phyloP scores from a whole-genome alignment of 768 basidiomycete species.

The Auricularia cornea region DNA sequence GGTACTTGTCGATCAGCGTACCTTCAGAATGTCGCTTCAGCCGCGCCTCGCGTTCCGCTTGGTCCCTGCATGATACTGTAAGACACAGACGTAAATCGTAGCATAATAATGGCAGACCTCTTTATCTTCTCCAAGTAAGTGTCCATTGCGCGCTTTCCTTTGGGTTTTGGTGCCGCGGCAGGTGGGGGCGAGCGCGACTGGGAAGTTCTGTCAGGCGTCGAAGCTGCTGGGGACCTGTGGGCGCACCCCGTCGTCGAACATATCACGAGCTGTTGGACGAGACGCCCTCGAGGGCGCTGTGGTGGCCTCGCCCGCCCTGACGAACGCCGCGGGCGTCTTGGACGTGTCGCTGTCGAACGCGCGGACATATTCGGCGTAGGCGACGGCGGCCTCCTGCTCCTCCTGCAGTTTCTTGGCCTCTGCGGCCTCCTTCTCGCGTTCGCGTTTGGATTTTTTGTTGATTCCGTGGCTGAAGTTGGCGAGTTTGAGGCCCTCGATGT shows the following conservation, averaged over 20 bases:
- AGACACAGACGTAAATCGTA: conserved; percentile 1
- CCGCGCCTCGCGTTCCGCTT: conserved; percentile 83
- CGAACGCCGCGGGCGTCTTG: conserved; percentile 12
- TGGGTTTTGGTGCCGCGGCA: conserved; percentile 51
- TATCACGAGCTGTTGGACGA: neutral
- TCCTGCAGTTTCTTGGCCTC: conserved; percentile 83
- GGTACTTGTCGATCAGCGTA: conserved; percentile 23
- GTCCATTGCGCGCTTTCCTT: conserved; percentile 96
- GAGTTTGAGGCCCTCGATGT: conserved; percentile 77
- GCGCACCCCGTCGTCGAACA: conserved; percentile 19
- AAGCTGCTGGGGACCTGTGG: neutral
- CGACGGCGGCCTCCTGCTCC: conserved; percentile 68
- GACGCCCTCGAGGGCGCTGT: conserved; percentile 15
- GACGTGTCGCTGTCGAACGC: conserved; percentile 64
- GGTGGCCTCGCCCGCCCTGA: conserved; percentile 17
- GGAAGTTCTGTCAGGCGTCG: conserved; percentile 20
- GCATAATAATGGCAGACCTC: conserved; percentile 36
- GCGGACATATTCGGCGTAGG: conserved; percentile 77
- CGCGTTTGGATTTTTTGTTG: conserved; percentile 66
- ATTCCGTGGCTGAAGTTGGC: conserved; percentile 70
- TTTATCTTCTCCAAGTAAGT: conserved; percentile 95
- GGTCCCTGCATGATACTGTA: conserved; percentile 53
- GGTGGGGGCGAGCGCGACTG: conserved; percentile 49
- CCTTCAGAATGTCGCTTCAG: conserved; percentile 47
- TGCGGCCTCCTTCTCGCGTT: conserved; percentile 88